Conservation (phyloP, 129 eudicot species). For the Logfia minima region DNA sequence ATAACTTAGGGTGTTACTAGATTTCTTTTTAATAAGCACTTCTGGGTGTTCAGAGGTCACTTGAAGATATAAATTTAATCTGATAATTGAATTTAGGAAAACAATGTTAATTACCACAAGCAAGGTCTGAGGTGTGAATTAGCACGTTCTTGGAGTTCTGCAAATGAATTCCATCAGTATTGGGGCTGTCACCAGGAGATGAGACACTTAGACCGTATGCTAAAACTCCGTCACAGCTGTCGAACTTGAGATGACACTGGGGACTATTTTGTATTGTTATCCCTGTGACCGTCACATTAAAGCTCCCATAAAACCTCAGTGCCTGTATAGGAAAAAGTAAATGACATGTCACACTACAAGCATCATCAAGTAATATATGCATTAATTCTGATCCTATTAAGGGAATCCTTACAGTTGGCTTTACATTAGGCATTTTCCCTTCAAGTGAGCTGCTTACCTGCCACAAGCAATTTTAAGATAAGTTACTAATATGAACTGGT, state of each 20-base stretch:
- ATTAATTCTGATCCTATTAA: background rate
- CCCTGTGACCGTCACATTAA: conserved; percentile 89
- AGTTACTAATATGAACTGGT: background rate
- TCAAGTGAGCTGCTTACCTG: conserved; percentile 62
- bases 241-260: conserved; percentile 90
- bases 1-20: background rate
- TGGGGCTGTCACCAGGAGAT: conserved; percentile 94
- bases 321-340: conserved; percentile 51
- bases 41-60: conserved; percentile 5
- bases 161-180: conserved; percentile 92
- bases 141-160: conserved; percentile 84
- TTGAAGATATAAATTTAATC: background rate
- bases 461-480: conserved; percentile 27
- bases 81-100: background rate
- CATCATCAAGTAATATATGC: conserved; percentile 14
- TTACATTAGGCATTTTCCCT: conserved; percentile 67
- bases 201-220: conserved; percentile 55
- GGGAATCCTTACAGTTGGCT: conserved; percentile 83
- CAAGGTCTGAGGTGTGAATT: conserved; percentile 60
- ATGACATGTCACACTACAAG: conserved; percentile 20
- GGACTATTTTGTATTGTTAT: conserved; percentile 88
- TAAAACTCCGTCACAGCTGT: conserved; percentile 72
- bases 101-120: conserved; percentile 62
- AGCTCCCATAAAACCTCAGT: conserved; percentile 85
- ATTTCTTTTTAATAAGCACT: background rate